Conservation (phyloP, 2,329 filamentous ascomycete genomes). For the Colletotrichum musicola region DNA sequence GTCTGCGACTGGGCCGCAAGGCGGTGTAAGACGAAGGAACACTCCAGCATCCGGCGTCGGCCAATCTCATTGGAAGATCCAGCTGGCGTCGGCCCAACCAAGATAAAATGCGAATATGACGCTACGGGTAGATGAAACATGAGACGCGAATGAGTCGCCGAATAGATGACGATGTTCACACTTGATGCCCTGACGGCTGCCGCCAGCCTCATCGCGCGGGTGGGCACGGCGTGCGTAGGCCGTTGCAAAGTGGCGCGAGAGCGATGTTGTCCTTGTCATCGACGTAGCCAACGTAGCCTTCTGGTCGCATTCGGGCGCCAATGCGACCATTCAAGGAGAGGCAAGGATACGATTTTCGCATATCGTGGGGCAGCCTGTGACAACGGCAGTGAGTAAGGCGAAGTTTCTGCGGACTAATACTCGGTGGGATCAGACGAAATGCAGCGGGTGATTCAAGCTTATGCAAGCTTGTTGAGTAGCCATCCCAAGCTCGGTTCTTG, state of each 20-base stretch:
- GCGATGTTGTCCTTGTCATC: neutral
- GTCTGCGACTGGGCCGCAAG: constrained; percentile 25
- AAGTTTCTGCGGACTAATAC: neutral
- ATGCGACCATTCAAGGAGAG: constrained; percentile 19
- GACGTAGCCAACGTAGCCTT: constrained; percentile 9
- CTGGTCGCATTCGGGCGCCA: constrained; percentile 14
- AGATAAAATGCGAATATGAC: constrained; percentile 18
- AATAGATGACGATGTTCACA: constrained; percentile 26
- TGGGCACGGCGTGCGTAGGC: neutral
- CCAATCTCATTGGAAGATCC: constrained; percentile 11
- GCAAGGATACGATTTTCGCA: neutral
- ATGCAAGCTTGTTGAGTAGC: constrained; percentile 17
- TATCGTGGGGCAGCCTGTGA: constrained; percentile 11
- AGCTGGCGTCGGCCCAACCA: neutral
- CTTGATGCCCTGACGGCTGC: constrained; percentile 9
- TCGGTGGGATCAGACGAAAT: constrained; percentile 5
- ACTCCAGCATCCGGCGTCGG: constrained; percentile 17
- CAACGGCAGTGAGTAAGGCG: neutral
- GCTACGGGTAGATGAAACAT: constrained; percentile 29
- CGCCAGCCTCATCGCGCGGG: constrained; percentile 19
- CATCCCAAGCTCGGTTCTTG: constrained; percentile 15
- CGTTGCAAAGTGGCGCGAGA: neutral
- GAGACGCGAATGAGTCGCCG: constrained; percentile 12
- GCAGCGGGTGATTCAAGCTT: constrained; percentile 23
- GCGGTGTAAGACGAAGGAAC: constrained; percentile 31